Percentiles rank a stretch among this genome's conserved stretches.
These are phyloP conservation scores for Bretschneidera sinensis DNA, from an alignment of 345 rosid species.

Conservation along the genomic window DNA sequence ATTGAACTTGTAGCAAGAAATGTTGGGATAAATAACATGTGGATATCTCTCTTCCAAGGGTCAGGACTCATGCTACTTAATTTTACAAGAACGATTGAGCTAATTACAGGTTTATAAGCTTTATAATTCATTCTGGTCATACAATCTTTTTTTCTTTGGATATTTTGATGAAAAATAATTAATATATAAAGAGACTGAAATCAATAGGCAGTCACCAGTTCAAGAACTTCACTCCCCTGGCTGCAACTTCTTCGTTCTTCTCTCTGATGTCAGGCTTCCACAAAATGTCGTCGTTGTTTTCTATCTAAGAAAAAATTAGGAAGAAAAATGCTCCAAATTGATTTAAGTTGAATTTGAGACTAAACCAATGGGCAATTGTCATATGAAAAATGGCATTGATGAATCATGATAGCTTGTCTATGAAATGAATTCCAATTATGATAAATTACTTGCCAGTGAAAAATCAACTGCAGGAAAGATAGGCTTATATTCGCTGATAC, in stretches of 20 bases:
- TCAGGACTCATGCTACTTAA: too few species aligned
- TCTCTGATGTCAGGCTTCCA: constrained; percentile 63
- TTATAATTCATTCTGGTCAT: too few species aligned
- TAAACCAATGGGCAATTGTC: background rate
- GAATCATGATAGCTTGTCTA: background rate
- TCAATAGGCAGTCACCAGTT: constrained; percentile 45
- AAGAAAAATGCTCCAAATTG: constrained; percentile 5
- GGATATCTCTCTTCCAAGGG: background rate
- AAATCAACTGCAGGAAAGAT: constrained; percentile 77
- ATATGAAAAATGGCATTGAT: background rate
- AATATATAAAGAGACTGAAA: background rate
- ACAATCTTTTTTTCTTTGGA: too few species aligned
- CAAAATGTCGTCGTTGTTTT: constrained; percentile 43
- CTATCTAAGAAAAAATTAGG: constrained; percentile 37
- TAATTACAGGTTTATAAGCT: too few species aligned
- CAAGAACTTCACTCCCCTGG: constrained; percentile 62
- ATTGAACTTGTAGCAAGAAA: background rate
- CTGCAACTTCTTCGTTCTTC: constrained; percentile 52
- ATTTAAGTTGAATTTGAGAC: background rate
- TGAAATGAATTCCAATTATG: background rate
- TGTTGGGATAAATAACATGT: too few species aligned
- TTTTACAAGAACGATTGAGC: background rate
- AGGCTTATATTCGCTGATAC: constrained; percentile 46
- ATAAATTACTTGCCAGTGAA: constrained; percentile 52
- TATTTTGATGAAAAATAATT: too few species aligned